These are phyloP conservation scores for Moringa oleifera DNA, from an alignment of 345 rosid genomes.

Conservation along the genomic window DNA sequence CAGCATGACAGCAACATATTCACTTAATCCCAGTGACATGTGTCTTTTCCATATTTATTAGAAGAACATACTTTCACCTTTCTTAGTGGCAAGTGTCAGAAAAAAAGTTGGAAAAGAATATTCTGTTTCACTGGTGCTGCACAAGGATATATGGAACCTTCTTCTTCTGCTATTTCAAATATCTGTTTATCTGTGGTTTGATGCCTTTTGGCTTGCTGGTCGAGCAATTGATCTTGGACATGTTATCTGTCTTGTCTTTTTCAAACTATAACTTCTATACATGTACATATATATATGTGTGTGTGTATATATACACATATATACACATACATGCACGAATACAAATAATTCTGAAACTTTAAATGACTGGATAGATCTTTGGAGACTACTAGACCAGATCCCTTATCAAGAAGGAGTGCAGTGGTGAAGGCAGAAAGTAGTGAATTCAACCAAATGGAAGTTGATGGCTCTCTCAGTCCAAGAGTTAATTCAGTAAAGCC, in stretches of 20 bases:
- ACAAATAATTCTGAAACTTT: background rate
- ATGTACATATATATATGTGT: too few species aligned
- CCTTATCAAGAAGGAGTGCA: conserved; percentile 28
- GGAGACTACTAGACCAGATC: conserved; percentile 21
- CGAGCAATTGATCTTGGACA: background rate
- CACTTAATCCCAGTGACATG: background rate
- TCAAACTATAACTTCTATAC: too few species aligned
- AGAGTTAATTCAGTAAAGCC: conserved; percentile 80
- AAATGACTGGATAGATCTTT: conserved; percentile 27
- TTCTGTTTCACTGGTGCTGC: background rate
- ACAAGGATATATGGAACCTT: background rate
- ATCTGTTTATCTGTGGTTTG: background rate
- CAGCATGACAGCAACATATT: background rate
- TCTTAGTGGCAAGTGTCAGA: background rate
- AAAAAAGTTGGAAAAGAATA: background rate
- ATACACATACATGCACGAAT: background rate
- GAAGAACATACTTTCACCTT: background rate
- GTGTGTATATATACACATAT: too few species aligned
- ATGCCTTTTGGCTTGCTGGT: background rate
- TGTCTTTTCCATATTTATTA: too few species aligned
- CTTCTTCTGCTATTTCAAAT: background rate
- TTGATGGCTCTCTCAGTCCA: conserved; percentile 76
- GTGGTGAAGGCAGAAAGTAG: conserved; percentile 41
- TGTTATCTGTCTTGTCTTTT: background rate
- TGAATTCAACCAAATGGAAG: conserved; percentile 29